These are phyloP conservation scores for Ophidiomyces ophidiicola DNA, from an alignment of 2,329 filamentous ascomycete species.

Conservation along the genomic window DNA sequence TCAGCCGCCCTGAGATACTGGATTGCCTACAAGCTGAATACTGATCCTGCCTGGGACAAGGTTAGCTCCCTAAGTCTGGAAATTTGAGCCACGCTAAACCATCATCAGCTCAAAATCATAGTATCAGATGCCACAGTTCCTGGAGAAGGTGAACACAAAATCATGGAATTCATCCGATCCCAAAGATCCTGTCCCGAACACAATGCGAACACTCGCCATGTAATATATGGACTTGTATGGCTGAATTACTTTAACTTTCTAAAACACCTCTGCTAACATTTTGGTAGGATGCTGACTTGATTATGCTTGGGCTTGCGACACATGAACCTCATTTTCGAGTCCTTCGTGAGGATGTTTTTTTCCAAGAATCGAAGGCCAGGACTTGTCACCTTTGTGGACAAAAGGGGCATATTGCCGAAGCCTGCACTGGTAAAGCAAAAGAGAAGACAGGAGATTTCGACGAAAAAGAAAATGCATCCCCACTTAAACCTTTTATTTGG, in stretches of 20 bases:
- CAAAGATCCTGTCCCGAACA: conserved; percentile 83
- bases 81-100: conserved; percentile 17
- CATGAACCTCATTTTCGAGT: conserved; percentile 97
- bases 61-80: conserved; percentile 20
- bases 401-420: conserved; percentile 75
- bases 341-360: conserved; percentile 91
- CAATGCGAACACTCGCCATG: conserved; percentile 91
- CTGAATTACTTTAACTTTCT: not conserved
- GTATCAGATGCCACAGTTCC: conserved; percentile 97
- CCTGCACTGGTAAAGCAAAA: conserved; percentile 69
- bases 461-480: conserved; percentile 59
- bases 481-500: conserved; percentile 94
- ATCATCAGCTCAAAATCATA: conserved; percentile 66
- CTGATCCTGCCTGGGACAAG: conserved; percentile 87
- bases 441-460: conserved; percentile 67
- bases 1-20: conserved; percentile 85
- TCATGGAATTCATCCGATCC: conserved; percentile 95
- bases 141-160: conserved; percentile 97
- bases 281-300: conserved; percentile 71
- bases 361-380: conserved; percentile 70
- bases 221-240: conserved; percentile 73
- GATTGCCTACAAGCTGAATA: conserved; percentile 96
- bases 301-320: conserved; percentile 94
- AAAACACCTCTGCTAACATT: conserved; percentile 18
- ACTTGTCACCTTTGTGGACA: conserved; percentile 84